Evolutionary conservation across 169 alveolate species (phyloP).

Genomic region (Fabrea salina): DNA sequence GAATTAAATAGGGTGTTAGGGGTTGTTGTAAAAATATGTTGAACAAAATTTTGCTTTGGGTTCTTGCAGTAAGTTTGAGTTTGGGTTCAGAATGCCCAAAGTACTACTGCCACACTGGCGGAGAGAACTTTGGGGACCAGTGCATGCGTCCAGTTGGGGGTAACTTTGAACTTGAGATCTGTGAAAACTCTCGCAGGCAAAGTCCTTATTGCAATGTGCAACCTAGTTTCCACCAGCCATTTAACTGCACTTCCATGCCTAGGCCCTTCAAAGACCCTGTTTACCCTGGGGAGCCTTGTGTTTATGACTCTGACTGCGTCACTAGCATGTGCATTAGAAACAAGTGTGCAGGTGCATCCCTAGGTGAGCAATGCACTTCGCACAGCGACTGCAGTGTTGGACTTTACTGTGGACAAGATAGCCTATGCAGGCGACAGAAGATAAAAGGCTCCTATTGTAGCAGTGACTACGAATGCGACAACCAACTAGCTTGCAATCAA

Average conservation of each 20-base stretch:
- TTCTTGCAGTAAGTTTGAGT: no score
- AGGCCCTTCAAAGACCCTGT: not conserved
- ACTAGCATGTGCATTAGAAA: not conserved
- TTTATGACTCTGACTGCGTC: not conserved
- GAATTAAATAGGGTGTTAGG: no score
- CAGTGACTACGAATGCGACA: slow-evolving; percentile 5
- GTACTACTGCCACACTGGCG: no score
- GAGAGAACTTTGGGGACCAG: no score
- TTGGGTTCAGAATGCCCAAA: no score
- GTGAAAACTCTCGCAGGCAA: no score
- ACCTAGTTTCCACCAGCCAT: no score
- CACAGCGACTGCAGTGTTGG: slow-evolving; percentile 17
- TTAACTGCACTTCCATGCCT: not conserved
- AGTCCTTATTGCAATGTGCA: no score
- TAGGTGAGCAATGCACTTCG: not conserved
- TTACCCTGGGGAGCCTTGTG: slow-evolving; percentile 18
- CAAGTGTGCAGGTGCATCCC: not conserved
- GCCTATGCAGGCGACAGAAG: not conserved
- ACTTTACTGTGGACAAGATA: not conserved
- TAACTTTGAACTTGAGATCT: no score
- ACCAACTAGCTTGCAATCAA: slow-evolving; percentile 1
- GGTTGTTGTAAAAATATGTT: no score
- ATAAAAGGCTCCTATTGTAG: not conserved
- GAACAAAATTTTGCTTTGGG: no score
- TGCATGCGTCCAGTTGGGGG: no score